These are phyloP conservation scores for Lentinula edodes DNA, from an alignment of 768 basidiomycete species.

Conservation along the genomic window DNA sequence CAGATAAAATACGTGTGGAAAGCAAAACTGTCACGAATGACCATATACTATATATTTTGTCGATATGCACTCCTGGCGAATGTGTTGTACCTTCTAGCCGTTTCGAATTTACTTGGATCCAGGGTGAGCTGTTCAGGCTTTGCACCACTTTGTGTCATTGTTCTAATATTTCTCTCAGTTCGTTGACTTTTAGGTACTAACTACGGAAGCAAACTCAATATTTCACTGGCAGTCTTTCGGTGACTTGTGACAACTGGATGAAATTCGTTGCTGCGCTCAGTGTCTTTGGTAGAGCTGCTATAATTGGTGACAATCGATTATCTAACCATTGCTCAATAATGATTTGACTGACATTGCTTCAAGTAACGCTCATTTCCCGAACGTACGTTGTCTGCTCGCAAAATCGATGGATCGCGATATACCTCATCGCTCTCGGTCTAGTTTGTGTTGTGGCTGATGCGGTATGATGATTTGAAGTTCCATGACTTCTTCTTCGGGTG, in stretches of 20 bases:
- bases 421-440: conserved; percentile 14
- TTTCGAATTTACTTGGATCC: conserved; percentile 13
- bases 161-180: neutral
- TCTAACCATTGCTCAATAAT: neutral
- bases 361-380: conserved; percentile 10
- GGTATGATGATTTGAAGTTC: conserved; percentile 11
- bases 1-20: conserved; percentile 24
- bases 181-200: neutral
- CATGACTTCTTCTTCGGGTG: neutral
- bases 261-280: conserved; percentile 22
- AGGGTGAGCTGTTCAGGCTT: neutral
- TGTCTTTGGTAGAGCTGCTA: conserved; percentile 22
- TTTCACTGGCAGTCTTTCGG: neutral
- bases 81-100: conserved; percentile 24
- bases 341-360: neutral
- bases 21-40: conserved; percentile 19
- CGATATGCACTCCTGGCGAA: conserved; percentile 29
- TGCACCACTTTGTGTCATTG: neutral
- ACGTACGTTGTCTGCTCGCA: conserved; percentile 17
- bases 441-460: conserved; percentile 17
- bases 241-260: conserved; percentile 21
- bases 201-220: neutral
- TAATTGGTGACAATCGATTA: conserved; percentile 18
- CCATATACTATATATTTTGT: conserved; percentile 25
- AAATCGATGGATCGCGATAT: conserved; percentile 12